Evolutionary conservation across 495 filamentous ascomycete species (phyloP).

Genomic region (Aspergillus cavernicola): DNA sequence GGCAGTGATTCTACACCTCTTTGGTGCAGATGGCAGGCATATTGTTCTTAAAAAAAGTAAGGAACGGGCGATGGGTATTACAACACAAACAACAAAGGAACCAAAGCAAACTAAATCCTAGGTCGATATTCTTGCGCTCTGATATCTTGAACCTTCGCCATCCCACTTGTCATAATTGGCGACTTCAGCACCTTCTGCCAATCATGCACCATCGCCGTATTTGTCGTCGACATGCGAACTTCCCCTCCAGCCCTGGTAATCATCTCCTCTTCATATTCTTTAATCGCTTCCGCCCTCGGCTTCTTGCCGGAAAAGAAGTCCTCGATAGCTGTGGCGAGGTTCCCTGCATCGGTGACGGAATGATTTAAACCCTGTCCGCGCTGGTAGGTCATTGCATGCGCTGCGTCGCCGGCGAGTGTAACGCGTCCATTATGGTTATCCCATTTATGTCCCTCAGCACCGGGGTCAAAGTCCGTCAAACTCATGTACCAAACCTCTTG

Average conservation of each 20-base stretch:
- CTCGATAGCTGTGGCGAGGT: slow-evolving; percentile 33
- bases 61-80: too few relatives aligned
- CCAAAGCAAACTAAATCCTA: background rate
- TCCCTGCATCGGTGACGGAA: slow-evolving; percentile 43
- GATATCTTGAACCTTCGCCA: slow-evolving; percentile 5
- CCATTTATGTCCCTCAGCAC: slow-evolving; percentile 14
- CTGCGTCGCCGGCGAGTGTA: slow-evolving; percentile 49
- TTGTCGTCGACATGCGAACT: slow-evolving; percentile 34
- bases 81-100: too few relatives aligned
- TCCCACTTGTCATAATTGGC: slow-evolving; percentile 15
- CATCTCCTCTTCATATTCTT: slow-evolving; percentile 48
- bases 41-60: too few relatives aligned
- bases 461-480: slow-evolving; percentile 22
- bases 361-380: slow-evolving; percentile 50
- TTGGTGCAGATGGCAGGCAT: too few relatives aligned
- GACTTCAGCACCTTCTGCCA: slow-evolving; percentile 35
- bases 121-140: background rate
- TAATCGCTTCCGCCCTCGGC: slow-evolving; percentile 22
- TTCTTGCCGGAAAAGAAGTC: slow-evolving; percentile 13
- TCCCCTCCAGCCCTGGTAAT: slow-evolving; percentile 43
- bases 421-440: slow-evolving; percentile 39
- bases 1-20: too few relatives aligned
- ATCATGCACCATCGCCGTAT: slow-evolving; percentile 43
- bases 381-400: slow-evolving; percentile 47
- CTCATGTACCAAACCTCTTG: slow-evolving; percentile 28